Evolutionary conservation across 352 stramenopile genomes (phyloP).

Genomic region (Phytopythium mirpurense): DNA sequence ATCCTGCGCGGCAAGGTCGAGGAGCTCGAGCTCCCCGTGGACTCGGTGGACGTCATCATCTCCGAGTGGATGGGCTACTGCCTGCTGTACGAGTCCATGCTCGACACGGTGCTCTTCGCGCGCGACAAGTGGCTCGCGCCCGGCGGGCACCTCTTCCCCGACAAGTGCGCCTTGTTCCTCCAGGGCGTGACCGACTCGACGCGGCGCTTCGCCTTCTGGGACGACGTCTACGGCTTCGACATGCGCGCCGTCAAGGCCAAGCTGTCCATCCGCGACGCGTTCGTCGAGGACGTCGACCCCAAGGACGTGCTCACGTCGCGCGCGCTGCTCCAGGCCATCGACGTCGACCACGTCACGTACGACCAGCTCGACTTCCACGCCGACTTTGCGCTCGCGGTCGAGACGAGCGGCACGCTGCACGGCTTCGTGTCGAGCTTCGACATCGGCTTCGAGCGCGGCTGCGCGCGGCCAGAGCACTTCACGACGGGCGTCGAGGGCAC

Average conservation of each 20-base stretch:
- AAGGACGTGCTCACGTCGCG: conserved; percentile 87
- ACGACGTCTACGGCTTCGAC: conserved; percentile 98
- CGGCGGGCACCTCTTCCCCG: conserved; percentile 94
- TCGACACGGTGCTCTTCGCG: conserved; percentile 95
- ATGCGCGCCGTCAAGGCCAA: conserved; percentile 95
- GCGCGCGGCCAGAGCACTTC: conserved; percentile 93
- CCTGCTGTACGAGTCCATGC: conserved; percentile 97
- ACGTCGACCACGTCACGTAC: conserved; percentile 88
- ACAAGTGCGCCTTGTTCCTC: conserved; percentile 96
- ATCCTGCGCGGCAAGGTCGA: conserved; percentile 95
- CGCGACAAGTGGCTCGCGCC: conserved; percentile 95
- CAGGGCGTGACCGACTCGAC: conserved; percentile 68
- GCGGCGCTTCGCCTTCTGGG: conserved; percentile 89
- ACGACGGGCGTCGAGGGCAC: conserved; percentile 87
- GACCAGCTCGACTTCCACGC: conserved; percentile 94
- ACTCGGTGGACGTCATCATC: conserved; percentile 96
- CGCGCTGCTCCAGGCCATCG: conserved; percentile 82
- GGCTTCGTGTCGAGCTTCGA: conserved; percentile 97
- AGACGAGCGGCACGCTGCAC: conserved; percentile 90
- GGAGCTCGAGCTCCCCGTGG: conserved; percentile 91
- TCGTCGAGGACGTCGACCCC: conserved; percentile 93
- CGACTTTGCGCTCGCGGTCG: conserved; percentile 85
- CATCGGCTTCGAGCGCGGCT: conserved; percentile 92
- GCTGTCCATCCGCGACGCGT: conserved; percentile 93
- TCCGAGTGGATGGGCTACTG: conserved; percentile 99